phyloP scores from a whole-genome alignment of 73 alveolate genomes.

The Vitrella brassicaformis region DNA sequence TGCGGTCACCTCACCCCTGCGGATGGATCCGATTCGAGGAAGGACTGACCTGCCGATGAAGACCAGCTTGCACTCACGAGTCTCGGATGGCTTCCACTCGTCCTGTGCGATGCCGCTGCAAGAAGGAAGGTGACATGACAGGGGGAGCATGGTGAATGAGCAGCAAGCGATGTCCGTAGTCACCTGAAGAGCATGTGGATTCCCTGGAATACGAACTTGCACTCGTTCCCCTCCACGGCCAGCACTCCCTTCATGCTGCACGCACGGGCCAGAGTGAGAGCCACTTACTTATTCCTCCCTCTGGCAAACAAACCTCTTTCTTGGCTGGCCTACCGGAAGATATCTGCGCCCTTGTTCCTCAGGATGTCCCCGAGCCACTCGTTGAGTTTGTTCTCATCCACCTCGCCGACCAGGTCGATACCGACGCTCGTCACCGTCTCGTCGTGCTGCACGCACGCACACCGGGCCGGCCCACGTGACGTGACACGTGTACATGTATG shows the following conservation, averaged over 20 bases:
- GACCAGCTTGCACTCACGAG: conserved; percentile 1
- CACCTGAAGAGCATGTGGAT: conserved; percentile 5
- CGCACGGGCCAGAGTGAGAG: no score
- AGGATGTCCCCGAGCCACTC: conserved; percentile 19
- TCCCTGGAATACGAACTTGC: conserved; percentile 1
- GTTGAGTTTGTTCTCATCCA: conserved; percentile 3
- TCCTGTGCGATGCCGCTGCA: no score
- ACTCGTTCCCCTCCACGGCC: conserved; percentile 5
- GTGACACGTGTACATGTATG: no score
- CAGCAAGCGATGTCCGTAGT: no score
- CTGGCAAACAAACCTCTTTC: no score
- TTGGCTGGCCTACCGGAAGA: no score
- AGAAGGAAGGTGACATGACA: no score
- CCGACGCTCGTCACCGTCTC: conserved; percentile 1
- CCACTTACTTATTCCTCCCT: no score
- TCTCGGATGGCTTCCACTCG: background rate
- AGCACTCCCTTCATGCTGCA: conserved; percentile 38
- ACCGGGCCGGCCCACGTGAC: background rate
- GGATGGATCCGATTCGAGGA: no score
- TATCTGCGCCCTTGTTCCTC: conserved; percentile 13
- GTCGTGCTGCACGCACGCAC: conserved; percentile 8
- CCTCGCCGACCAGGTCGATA: background rate
- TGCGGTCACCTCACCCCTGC: no score
- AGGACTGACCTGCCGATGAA: no score
- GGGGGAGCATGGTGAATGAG: no score